Evolutionary conservation across 768 basidiomycete species (phyloP).

Genomic region (Leccinum barrowsii): DNA sequence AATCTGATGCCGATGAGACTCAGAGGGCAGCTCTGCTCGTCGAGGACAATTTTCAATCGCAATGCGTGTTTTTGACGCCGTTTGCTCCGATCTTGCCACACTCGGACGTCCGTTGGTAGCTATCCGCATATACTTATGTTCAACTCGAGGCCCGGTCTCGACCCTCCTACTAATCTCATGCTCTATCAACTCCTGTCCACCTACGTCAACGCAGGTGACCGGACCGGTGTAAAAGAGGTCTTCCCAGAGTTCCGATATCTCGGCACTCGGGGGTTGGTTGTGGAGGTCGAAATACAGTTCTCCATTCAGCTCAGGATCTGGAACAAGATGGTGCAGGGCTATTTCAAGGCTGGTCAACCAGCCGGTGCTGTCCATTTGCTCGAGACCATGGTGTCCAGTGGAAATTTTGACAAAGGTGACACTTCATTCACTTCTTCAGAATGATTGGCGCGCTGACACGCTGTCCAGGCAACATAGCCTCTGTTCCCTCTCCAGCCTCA

Average conservation of each 20-base stretch:
- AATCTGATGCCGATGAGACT: not conserved
- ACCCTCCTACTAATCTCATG: conserved; percentile 31
- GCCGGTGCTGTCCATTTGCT: conserved; percentile 63
- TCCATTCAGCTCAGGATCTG: conserved; percentile 50
- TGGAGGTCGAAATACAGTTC: conserved; percentile 15
- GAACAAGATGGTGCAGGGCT: conserved; percentile 74
- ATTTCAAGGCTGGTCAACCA: conserved; percentile 61
- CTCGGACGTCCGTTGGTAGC: conserved; percentile 25
- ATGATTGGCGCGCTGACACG: not conserved
- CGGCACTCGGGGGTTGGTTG: conserved; percentile 32
- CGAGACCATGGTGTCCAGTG: conserved; percentile 63
- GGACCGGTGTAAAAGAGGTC: conserved; percentile 52
- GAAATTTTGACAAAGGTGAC: conserved; percentile 16
- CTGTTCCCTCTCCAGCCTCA: conserved; percentile 53
- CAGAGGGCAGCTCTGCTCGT: too few species aligned
- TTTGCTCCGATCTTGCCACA: conserved; percentile 29
- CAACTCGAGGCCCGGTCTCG: conserved; percentile 47
- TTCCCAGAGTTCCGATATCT: conserved; percentile 58
- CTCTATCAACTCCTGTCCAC: conserved; percentile 58
- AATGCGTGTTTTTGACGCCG: conserved; percentile 66
- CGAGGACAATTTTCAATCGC: conserved; percentile 40
- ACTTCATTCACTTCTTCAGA: not conserved
- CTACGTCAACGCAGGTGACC: conserved; percentile 50
- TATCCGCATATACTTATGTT: conserved; percentile 51
- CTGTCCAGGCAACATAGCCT: conserved; percentile 24